Base-by-base conservation (phyloP, 2,329 filamentous ascomycete species). In the Alternaria gansuensis region DNA sequence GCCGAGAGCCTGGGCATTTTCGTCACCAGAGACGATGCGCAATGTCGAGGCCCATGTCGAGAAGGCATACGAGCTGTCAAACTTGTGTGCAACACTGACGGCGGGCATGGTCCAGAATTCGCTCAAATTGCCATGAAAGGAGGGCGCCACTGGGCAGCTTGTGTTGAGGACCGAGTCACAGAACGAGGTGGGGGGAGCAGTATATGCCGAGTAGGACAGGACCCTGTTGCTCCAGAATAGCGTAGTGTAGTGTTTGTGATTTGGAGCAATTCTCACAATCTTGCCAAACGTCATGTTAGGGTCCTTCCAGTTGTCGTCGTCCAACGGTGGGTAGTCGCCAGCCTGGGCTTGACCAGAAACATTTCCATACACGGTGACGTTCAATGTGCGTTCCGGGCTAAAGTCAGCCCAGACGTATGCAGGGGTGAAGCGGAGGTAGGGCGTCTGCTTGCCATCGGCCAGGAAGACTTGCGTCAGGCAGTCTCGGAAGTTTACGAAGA, bases 321-420 rank as follows among this genome's bases (percentile, higher is more conserved):
- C 77, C 17, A 84, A 78, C 0, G 85, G 70, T 33, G 92, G 92
- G 52, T 92, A 85, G 2, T 78, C 60, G n/a, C 81, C 80, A 11
- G 79, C 73, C 2, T 82, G 82, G 43, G 85, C 83, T 50, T 89
- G 87, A 45, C 95, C 95, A 8, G 89, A 91, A 29, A 98, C 92
- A 77, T 98, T 97, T 51, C 93, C 94, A 81, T 92, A 98, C 45
- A 97, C 85, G 1, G 88, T 95, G 54, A 97, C 81, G 63, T 86
- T 87, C 48, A 99, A 82, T 39, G 84, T 86, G 72, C 93, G 87
- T 50, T 80, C 83, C 4, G 85, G 75, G 63, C 85, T 80, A 13
- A 96, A 96, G 21, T 81, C 79, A 56, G 91, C 94, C 69, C 91
- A 88, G 57, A 95, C 86, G 67, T 85, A 88, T 34, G 89, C 77